These are phyloP conservation scores for Vigna radiata DNA, from an alignment of 306 rosid species.

Conservation along the genomic window DNA sequence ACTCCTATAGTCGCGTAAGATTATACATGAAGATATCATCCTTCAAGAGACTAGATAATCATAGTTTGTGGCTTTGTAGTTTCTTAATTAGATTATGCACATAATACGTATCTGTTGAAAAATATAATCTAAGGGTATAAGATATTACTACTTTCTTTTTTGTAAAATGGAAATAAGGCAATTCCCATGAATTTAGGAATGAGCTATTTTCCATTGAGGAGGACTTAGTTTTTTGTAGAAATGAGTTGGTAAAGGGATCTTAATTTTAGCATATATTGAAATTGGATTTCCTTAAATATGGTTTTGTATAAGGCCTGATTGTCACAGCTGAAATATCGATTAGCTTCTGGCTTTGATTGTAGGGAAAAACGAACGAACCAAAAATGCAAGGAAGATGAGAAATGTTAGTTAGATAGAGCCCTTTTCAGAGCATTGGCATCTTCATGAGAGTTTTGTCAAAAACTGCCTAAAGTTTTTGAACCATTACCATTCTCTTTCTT, in stretches of 20 bases:
- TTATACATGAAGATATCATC: no score
- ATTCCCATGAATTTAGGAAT: constrained; percentile 35
- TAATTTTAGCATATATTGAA: constrained; percentile 36
- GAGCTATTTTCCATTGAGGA: constrained; percentile 31
- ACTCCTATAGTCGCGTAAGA: no score
- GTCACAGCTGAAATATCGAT: constrained; percentile 64
- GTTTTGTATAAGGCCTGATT: constrained; percentile 21
- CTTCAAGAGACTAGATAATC: no score
- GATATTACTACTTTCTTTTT: neutral
- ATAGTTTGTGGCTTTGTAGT: no score
- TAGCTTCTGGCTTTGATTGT: constrained; percentile 56
- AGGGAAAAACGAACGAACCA: constrained; percentile 31
- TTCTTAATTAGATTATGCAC: no score
- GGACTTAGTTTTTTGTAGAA: constrained; percentile 28
- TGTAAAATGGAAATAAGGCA: neutral
- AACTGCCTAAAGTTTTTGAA: constrained; percentile 53
- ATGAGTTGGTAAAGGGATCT: constrained; percentile 32
- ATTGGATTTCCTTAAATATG: constrained; percentile 2
- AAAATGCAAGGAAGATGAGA: constrained; percentile 52
- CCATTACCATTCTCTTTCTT: constrained; percentile 46
- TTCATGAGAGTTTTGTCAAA: constrained; percentile 57
- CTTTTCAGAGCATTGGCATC: constrained; percentile 52
- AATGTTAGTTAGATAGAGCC: constrained; percentile 45
- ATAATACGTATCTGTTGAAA: neutral
- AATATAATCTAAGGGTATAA: neutral